These are phyloP conservation scores for Solanum hybrid DNA, from an alignment of 305 asterid species.

Conservation along the genomic window DNA sequence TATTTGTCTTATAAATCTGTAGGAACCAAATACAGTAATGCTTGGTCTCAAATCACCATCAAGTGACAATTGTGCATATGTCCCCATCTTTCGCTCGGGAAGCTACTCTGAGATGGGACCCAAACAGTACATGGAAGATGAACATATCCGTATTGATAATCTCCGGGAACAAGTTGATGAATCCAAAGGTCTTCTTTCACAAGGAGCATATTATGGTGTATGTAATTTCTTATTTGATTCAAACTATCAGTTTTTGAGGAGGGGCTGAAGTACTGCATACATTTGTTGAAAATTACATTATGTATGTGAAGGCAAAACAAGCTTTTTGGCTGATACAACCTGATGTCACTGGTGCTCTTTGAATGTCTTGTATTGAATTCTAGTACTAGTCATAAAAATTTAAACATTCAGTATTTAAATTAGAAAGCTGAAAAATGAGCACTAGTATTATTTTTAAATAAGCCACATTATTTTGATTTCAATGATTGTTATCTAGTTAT, in stretches of 20 bases:
- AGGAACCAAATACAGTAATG: conserved; percentile 34
- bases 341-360: not conserved
- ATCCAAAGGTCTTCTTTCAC: conserved; percentile 31
- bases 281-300: not conserved
- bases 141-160: conserved; percentile 67
- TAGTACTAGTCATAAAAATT: not conserved
- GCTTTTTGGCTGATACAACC: not conserved
- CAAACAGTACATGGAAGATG: conserved; percentile 90
- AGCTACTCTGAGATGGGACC: conserved; percentile 93
- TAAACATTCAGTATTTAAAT: not conserved
- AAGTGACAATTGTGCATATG: conserved; percentile 42
- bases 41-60: conserved; percentile 32
- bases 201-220: conserved; percentile 95
- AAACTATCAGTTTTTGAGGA: not conserved
- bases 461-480: not conserved
- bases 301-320: not conserved
- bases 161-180: conserved; percentile 52
- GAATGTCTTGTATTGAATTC: not conserved
- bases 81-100: conserved; percentile 75
- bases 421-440: not conserved
- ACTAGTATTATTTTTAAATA: not conserved
- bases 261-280: not conserved
- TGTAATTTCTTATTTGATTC: conserved; percentile 7
- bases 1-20: conserved; percentile 7
- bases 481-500: not conserved